Conservation (phyloP, 345 rosid species). For the Lagerstroemia speciosa region DNA sequence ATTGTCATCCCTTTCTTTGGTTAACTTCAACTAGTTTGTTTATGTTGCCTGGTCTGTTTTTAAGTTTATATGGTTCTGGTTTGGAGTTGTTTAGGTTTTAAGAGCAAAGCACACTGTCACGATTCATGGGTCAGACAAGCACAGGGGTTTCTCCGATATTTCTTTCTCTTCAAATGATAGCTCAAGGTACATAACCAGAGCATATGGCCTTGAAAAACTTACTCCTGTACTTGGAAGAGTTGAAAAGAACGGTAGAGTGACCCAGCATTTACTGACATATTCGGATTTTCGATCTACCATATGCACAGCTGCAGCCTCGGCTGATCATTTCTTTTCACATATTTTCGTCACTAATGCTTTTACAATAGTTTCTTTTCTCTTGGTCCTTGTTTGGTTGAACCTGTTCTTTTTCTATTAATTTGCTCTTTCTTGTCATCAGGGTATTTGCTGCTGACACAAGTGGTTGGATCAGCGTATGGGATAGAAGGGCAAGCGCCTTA, state of each 20-base stretch:
- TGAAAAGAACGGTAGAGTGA: not conserved
- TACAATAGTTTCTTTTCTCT: not conserved
- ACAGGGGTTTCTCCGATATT: constrained; percentile 60
- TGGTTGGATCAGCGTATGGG: constrained; percentile 74
- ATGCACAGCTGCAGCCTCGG: too few species aligned
- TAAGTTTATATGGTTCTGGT: not conserved
- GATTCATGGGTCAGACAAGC: constrained; percentile 38
- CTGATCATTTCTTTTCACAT: not conserved
- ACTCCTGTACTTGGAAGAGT: not conserved
- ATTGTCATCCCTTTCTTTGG: not conserved
- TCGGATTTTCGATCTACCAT: not conserved
- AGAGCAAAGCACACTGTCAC: constrained; percentile 39
- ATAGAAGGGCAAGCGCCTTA: constrained; percentile 50
- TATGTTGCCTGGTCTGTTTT: not conserved
- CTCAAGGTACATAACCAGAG: constrained; percentile 43
- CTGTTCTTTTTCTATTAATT: not conserved
- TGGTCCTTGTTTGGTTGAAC: not conserved
- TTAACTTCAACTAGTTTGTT: not conserved
- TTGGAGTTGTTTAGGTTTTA: constrained; percentile 6
- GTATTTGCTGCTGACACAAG: constrained; percentile 62
- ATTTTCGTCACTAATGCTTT: not conserved
- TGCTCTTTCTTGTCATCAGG: constrained; percentile 24
- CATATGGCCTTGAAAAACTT: not conserved
- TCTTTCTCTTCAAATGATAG: constrained; percentile 44
- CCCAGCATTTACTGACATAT: not conserved